Base-by-base conservation (phyloP, 441 rosid species). In the Erodium moschatum region DNA sequence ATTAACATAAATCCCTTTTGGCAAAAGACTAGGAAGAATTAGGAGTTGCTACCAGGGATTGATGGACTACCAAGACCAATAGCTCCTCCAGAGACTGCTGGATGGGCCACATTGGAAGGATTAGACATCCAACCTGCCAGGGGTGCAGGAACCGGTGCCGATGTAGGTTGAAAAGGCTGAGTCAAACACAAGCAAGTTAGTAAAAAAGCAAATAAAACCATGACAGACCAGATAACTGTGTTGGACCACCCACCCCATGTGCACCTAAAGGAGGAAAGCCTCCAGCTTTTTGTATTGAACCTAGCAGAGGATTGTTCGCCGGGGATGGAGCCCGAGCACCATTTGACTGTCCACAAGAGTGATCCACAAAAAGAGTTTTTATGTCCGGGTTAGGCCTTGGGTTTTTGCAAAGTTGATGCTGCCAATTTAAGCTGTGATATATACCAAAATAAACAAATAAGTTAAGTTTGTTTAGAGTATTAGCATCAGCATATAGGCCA, bases 101-200 rank as follows among this genome's bases (percentile, higher is more conserved):
- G 86, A 68, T 89, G 87, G 69, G 90, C 83, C 31, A 83, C 82
- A 56, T 90, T 68, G 69, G 89, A 66, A 67, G 92, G 78, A 80
- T 80, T 87, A 19, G 96, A 89, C 96, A 87, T 87, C 96, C 92
- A 87, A 56, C 96, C 96, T 46, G 90, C 84, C 69, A 87, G 84
- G 69, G 96, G 73, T 67, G 89, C 79, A 62, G 90, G 74, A 78
- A 89, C 86, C 68, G 86, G 81, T 69, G 87, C 81, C 48, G 88
- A 86, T 65, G 84, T 52, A 0, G 92, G 83, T 79, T 81, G 92
- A 80, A 87, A 89, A 65, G 92, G 89, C 96, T 89, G 85, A 58
- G 71, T 91, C 97, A 71, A 80, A 38, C 5, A 69, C 31, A 44
- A 72, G 72, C 20, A 42, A 3, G 35, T 1, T 16, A 13, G 62